phyloP scores from a whole-genome alignment of 306 rosid genomes.

The Senna tora region DNA sequence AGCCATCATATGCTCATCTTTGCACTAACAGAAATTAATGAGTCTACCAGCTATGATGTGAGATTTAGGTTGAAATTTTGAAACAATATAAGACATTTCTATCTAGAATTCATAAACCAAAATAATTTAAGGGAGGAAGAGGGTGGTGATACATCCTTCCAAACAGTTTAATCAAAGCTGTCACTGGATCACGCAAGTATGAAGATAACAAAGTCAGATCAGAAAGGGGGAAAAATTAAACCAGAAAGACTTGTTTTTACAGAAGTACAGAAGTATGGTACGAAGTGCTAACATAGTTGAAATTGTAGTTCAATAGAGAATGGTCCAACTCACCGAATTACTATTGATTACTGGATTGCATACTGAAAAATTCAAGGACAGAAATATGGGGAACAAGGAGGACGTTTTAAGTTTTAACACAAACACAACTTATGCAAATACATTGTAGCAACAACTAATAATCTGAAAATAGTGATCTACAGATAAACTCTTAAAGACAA shows the following conservation, averaged over 20 bases:
- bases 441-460: no score
- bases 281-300: neutral
- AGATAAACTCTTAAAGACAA: no score
- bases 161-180: neutral
- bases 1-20: slow-evolving; percentile 49
- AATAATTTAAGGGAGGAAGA: neutral
- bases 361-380: no score
- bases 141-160: neutral
- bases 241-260: neutral
- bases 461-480: no score
- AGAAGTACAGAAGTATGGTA: neutral
- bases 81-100: neutral
- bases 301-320: neutral
- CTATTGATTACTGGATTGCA: neutral
- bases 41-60: neutral
- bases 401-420: no score
- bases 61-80: neutral
- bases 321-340: neutral
- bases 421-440: no score
- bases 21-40: slow-evolving; percentile 14
- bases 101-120: neutral
- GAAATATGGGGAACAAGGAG: no score
- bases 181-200: no score
- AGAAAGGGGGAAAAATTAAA: neutral
- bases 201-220: neutral